Base-by-base conservation (phyloP, 2,329 filamentous ascomycete species). In the Fusarium neocosmosporiellum region DNA sequence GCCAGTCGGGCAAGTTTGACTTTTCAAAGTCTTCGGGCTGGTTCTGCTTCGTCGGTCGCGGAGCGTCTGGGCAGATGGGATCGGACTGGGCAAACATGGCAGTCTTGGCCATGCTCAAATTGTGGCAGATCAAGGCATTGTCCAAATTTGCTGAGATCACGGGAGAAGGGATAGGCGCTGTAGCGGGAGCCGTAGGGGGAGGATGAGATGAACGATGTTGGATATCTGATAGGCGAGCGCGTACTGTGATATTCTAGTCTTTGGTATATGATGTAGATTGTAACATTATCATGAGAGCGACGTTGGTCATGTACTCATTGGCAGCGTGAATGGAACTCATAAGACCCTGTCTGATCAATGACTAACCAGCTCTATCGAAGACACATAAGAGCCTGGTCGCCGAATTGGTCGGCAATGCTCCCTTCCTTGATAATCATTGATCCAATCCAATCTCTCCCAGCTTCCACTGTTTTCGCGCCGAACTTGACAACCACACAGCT, bases 401-500 rank as follows among this genome's bases (percentile, higher is more conserved):
- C 96, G 85, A 98, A 98, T 14, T 89, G 83, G 59, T 84, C 81
- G 18, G 87, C 83, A 11, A 98, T 86, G 70, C 89, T 95, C 2
- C 93, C 93, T 80, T 98, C 94, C 70, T 90, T 87, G 53, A 86
- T 83, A 54, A 98, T 84, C 89, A 98, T 93, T 8, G 86, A 87
- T 11, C 91, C 90, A 66, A 98, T 86, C 94, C 95, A 98, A 54
- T 88, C 84, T 73, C 93, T 90, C 5, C 92, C 95, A 29, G 92
- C 92, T 80, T 98, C 95, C 27, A 98, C 92, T 50, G 92, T 92
- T 63, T 87, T 88, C 2, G 95, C 94, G 2, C 94, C 94, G 80
- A 98, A 97, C 81, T 98, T 98, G 75, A 98, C 92, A 29, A 98
- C 88, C 5, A 96, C 92, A 78, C 96, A 98, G 5, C 94, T 92